Base-by-base conservation (phyloP, 768 basidiomycete species). In the Tubosaeta sp. region DNA sequence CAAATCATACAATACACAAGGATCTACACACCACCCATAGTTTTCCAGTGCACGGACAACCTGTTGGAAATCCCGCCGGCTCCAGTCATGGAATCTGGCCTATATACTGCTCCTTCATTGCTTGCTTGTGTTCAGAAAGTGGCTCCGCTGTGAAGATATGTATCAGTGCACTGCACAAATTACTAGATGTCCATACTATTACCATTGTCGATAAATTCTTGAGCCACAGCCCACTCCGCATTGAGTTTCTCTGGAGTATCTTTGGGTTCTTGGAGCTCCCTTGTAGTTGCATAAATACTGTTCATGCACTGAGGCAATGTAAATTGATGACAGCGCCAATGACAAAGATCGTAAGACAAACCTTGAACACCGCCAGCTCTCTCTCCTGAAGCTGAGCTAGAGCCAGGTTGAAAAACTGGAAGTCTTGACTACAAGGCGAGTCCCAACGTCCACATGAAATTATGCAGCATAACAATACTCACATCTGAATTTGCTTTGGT, bases 381-480 rank as follows among this genome's bases (percentile, higher is more conserved):
- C 85, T 80, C 60, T 95, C 91, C 65, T 97, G 94, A 26, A 97
- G 73, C 60, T 83, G 84, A 4, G 83, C 78, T 11, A 98, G 70
- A 48, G 85, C 77, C 0, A 84, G 81, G 7, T 94, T 88, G 74
- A 91, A 97, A 77, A 99, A 98, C 64, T 99, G 95, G 78, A 93
- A 95, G 68, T 97, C 95, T 70, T 94, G 88, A 57, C 91, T 94
- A 61, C 25, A 50, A 17, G 19, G 46, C 39, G 25, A 19, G 26
- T 26, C 37, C 16, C 37, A 31, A 11, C n/a, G 35, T 52, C 8
- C 51, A 34, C 2, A 32, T 13, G 8, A 4, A 12, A 34, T 14
- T 31, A 6, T 11, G n/a, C 35, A 10, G 7, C 9, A 29, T 8
- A 26, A 26, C 22, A 11, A 26, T 16, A 13, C 13, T 53, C 49